A percentile compares a stretch with the other conserved stretches of the same genome.
Evolutionary conservation across 352 stramenopile genomes (phyloP).

Genomic region (Phytophthora pluvialis): DNA sequence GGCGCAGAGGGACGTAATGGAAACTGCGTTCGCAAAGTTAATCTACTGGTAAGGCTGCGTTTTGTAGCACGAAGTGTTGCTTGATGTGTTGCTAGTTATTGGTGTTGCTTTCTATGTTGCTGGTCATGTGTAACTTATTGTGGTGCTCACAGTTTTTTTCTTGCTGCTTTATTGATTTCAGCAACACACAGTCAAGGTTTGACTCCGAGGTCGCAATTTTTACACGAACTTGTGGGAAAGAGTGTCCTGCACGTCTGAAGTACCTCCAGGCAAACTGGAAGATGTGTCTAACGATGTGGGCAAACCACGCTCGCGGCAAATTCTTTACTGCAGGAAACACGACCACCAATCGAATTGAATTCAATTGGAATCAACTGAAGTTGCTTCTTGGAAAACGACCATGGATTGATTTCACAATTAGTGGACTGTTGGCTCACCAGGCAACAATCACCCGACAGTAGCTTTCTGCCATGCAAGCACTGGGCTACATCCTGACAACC

Average conservation of each 20-base stretch:
- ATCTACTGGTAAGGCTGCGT: conserved; percentile 8
- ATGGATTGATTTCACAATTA: conserved; percentile 2
- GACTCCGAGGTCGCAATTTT: neutral
- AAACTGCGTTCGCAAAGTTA: conserved; percentile 5
- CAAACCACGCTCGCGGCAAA: conserved; percentile 1
- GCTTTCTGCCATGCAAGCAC: conserved; percentile 3
- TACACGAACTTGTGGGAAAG: neutral
- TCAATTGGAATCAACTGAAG: conserved; percentile 19
- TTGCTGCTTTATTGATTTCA: neutral
- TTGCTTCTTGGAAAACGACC: conserved; percentile 11
- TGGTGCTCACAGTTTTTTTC: neutral
- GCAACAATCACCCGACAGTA: conserved; percentile 6
- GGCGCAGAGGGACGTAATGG: neutral
- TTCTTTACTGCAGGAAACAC: conserved; percentile 14
- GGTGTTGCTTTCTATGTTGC: neutral
- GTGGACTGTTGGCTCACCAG: conserved; percentile 4
- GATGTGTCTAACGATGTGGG: conserved; percentile 9
- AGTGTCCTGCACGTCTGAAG: neutral
- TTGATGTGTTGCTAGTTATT: conserved; percentile 9
- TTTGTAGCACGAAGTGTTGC: neutral
- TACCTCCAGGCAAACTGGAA: conserved; percentile 16
- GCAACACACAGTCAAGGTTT: conserved; percentile 2
- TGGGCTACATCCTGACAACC: neutral
- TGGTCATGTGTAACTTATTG: neutral
- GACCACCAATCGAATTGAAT: conserved; percentile 13